phyloP scores from a whole-genome alignment of 202 grass and related monocot species.

The Cymbopogon flexuosus region DNA sequence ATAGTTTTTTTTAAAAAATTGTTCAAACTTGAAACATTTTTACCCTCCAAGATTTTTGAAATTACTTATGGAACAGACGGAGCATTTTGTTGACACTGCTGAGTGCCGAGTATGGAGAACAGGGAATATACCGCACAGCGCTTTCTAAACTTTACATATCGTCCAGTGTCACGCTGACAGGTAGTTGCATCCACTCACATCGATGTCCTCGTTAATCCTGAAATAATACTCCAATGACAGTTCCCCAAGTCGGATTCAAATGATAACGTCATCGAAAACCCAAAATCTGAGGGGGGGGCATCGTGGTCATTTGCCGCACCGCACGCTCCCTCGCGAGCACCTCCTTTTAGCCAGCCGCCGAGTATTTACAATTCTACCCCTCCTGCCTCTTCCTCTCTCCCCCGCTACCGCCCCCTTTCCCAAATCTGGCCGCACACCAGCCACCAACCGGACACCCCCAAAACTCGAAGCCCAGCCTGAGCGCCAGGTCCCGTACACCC shows the following conservation, averaged over 20 bases:
- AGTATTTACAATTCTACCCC: slow-evolving; percentile 31
- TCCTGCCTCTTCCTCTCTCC: background rate
- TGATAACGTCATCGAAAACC: slow-evolving; percentile 34
- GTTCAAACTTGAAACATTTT: no score
- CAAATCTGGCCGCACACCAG: slow-evolving; percentile 50
- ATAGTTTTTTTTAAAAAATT: no score
- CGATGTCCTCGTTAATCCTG: background rate
- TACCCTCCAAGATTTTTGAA: no score
- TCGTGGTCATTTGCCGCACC: slow-evolving; percentile 36
- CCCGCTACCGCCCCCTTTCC: slow-evolving; percentile 11
- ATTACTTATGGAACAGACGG: no score
- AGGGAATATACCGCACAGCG: no score
- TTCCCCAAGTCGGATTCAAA: background rate
- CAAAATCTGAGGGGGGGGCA: background rate
- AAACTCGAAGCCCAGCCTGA: background rate
- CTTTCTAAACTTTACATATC: no score
- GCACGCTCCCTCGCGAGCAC: slow-evolving; percentile 42
- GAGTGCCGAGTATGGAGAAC: no score
- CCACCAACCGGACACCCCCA: slow-evolving; percentile 21
- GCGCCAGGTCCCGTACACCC: background rate
- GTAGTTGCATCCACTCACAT: background rate
- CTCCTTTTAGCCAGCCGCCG: slow-evolving; percentile 23
- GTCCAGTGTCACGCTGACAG: background rate
- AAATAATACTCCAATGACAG: slow-evolving; percentile 11
- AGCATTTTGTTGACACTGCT: no score